Percentiles rank a stretch among this genome's conserved stretches.
Evolutionary conservation across 75 land plant genomes (phyloP).

Genomic region (Adiantum capillusveneris): DNA sequence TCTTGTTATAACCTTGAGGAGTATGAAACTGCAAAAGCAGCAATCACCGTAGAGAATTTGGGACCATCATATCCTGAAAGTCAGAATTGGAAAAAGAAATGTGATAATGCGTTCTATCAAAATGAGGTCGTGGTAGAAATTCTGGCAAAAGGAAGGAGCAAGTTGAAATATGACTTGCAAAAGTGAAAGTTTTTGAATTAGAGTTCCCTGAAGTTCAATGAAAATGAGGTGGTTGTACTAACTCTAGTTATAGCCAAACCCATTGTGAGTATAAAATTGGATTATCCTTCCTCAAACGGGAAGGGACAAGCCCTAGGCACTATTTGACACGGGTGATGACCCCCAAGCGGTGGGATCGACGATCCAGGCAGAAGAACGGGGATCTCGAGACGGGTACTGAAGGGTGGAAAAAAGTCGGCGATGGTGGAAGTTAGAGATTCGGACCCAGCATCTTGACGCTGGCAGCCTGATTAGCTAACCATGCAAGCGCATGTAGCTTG

Average conservation of each 20-base stretch:
- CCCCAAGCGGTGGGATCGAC: too few species aligned
- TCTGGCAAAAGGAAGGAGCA: conserved; percentile 69
- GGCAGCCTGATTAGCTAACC: too few species aligned
- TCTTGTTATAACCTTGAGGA: conserved; percentile 84
- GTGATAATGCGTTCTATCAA: conserved; percentile 77
- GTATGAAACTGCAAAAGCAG: conserved; percentile 74
- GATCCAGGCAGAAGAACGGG: too few species aligned
- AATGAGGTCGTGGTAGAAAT: conserved; percentile 71
- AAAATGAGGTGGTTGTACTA: conserved; percentile 23
- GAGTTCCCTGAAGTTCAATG: conserved; percentile 61
- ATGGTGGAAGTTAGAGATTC: too few species aligned
- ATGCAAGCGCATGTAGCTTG: too few species aligned
- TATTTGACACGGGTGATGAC: too few species aligned
- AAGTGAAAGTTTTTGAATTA: conserved; percentile 64
- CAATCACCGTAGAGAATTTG: conserved; percentile 52
- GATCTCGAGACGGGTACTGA: too few species aligned
- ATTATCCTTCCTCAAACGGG: conserved; percentile 74
- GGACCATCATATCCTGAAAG: conserved; percentile 42
- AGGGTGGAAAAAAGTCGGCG: too few species aligned
- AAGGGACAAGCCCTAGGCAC: too few species aligned
- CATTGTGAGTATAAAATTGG: neutral
- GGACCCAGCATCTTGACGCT: too few species aligned
- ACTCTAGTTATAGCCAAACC: conserved; percentile 22
- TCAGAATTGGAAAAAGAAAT: conserved; percentile 54
- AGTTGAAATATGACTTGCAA: conserved; percentile 79